Evolutionary conservation across 2,329 filamentous ascomycete genomes (phyloP), one percentile per base, ranked within the genome.

Genomic region (Periglandula ipomoeae): DNA sequence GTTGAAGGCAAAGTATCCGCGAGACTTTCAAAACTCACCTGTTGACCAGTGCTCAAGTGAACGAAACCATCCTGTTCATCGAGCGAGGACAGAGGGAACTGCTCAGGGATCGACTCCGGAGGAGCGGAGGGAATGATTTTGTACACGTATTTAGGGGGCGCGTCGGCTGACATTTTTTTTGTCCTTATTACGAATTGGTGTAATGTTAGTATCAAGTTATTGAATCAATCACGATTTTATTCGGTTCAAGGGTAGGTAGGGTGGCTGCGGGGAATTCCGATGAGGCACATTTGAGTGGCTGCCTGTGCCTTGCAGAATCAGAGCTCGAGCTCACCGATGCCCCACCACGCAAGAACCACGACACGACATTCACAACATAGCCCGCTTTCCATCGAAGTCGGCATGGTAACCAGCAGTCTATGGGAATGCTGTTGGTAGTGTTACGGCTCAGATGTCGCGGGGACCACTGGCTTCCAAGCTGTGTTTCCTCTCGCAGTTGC

Each of bases 381-480:
- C 30, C 4, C 11, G 5, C 7, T 32, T 32, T 32, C 30, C 8
- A 32, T 4, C 15, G 8, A 15, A 15, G 15, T 32, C 30, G 4
- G 4, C 11, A 32, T 15, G 7, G 4, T 15, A 15, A 10, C 30
- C 3, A 32, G 6, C 11, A 32, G 4, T 10, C 30, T 10, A 10
- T 32, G 30, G 15, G 9, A 3, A 10, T 10, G 27, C 9, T 13
- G 27, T 13, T 30, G 27, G 6, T 3, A 2, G 3, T 30, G 3
- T 30, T 13, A 30, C 27, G 24, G 15, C 7, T 19, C 15, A 10
- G 19, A 79, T 79, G 76, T 76, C 74, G 19, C 67, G 67, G 53
- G 79, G 76, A 8, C 85, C 87, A 24, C 69, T 79, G 27, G 78
- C 88, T 6, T 84, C 82, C 20, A 72, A 69, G 50, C 70, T 83